A percentile compares a stretch with the other conserved stretches of the same genome.
phyloP scores from a whole-genome alignment of 1,284 basidiomycete species.

The Sparassis latifolia region DNA sequence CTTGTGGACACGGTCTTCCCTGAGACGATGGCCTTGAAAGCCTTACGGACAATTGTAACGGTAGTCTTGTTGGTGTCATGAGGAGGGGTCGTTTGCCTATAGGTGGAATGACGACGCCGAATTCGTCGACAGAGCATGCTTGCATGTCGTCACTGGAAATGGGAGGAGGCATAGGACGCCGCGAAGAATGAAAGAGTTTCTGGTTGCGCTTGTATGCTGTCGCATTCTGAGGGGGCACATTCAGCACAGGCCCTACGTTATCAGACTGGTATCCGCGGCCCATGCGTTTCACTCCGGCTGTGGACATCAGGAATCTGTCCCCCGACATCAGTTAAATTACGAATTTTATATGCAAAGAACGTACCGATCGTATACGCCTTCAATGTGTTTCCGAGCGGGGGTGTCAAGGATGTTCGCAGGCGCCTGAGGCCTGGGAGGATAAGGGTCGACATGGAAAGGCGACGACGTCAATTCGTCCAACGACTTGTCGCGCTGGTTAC shows the following conservation, averaged over 20 bases:
- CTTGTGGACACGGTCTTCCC: conserved; percentile 12
- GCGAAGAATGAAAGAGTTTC: conserved; percentile 44
- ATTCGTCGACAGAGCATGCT: conserved; percentile 25
- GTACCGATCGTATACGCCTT: conserved; percentile 64
- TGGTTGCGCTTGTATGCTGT: conserved; percentile 31
- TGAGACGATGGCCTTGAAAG: conserved; percentile 44
- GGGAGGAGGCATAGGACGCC: conserved; percentile 56
- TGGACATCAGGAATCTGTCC: conserved; percentile 60
- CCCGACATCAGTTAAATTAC: background rate
- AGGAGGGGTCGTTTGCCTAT: conserved; percentile 10
- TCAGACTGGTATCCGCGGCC: conserved; percentile 74
- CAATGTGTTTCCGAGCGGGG: conserved; percentile 46
- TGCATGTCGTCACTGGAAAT: conserved; percentile 54
- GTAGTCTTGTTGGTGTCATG: conserved; percentile 43
- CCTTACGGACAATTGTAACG: conserved; percentile 53
- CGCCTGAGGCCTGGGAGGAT: conserved; percentile 35
- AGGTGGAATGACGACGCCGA: conserved; percentile 21
- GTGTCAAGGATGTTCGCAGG: conserved; percentile 39
- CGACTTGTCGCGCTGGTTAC: conserved; percentile 4
- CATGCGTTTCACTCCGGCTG: conserved; percentile 64
- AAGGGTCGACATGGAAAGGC: conserved; percentile 56
- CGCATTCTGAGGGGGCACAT: conserved; percentile 17
- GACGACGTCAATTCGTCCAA: conserved; percentile 49
- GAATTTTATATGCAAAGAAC: background rate
- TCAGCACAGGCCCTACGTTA: conserved; percentile 32